These are phyloP conservation scores for Auriscalpium microsporum DNA, from an alignment of 768 basidiomycete genomes.

Conservation along the genomic window DNA sequence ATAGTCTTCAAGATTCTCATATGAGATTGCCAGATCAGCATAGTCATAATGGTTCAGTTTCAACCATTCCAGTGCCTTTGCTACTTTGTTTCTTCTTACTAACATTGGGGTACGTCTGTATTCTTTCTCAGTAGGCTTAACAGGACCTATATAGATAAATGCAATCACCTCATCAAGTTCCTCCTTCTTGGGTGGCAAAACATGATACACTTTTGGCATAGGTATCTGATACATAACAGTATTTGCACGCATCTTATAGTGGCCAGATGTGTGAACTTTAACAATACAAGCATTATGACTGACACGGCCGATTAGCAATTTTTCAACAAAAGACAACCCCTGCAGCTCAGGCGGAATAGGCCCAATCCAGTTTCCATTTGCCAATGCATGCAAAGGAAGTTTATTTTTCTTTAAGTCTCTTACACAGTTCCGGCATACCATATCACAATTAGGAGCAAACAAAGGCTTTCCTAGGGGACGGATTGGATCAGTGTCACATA, in stretches of 20 bases:
- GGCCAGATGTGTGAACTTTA: conserved; percentile 2
- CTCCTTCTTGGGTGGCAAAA: conserved; percentile 22
- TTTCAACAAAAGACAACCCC: no score
- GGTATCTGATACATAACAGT: conserved; percentile 25
- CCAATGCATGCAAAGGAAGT: not conserved
- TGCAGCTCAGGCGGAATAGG: no score
- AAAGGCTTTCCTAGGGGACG: not conserved
- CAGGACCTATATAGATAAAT: conserved; percentile 26
- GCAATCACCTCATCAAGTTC: conserved; percentile 27
- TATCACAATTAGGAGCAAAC: not conserved
- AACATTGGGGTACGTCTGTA: conserved; percentile 18
- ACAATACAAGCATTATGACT: conserved; percentile 16
- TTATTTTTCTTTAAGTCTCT: not conserved
- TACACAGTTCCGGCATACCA: not conserved
- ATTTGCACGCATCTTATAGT: conserved; percentile 28
- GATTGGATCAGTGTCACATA: not conserved
- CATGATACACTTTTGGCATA: conserved; percentile 23
- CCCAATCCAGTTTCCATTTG: no score
- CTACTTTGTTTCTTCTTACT: conserved; percentile 4
- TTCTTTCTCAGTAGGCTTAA: conserved; percentile 17
- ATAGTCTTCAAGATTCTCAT: conserved; percentile 9
- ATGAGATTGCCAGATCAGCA: conserved; percentile 10
- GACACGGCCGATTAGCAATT: conserved; percentile 3
- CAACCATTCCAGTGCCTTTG: not conserved
- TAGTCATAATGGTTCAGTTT: no score